Conservation (phyloP, 2,329 filamentous ascomycete genomes). For the Colletotrichum agaves region DNA sequence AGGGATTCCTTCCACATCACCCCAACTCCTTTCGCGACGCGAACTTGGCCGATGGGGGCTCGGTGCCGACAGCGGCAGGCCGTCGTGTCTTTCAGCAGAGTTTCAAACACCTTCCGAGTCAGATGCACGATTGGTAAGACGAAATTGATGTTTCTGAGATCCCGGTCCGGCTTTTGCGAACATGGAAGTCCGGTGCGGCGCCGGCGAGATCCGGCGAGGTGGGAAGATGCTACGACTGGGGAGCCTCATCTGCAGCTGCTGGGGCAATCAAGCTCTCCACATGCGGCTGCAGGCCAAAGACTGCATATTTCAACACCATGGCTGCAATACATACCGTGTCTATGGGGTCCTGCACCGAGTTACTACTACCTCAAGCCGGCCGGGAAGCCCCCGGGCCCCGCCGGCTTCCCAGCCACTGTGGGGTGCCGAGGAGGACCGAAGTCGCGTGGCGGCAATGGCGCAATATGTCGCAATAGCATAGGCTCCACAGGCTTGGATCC, state of each 20-base stretch:
- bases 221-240: neutral
- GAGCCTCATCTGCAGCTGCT: neutral
- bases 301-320: neutral
- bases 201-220: slow-evolving; percentile 3
- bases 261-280: neutral
- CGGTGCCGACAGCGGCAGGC: slow-evolving; percentile 21
- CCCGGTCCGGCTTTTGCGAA: neutral
- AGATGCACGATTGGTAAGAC: slow-evolving; percentile 13
- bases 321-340: neutral
- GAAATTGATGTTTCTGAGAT: neutral
- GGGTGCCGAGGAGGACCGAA: slow-evolving; percentile 22
- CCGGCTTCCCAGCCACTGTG: slow-evolving; percentile 14
- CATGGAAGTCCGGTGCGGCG: neutral
- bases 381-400: slow-evolving; percentile 5
- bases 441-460: slow-evolving; percentile 28
- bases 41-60: slow-evolving; percentile 10
- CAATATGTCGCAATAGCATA: slow-evolving; percentile 31
- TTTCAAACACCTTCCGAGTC: slow-evolving; percentile 11
- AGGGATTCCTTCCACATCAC: neutral
- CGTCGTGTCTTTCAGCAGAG: slow-evolving; percentile 8
- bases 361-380: neutral
- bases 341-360: neutral
- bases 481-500: slow-evolving; percentile 20
- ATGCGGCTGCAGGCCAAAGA: neutral
- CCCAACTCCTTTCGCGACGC: slow-evolving; percentile 17